Evolutionary conservation across 2,329 filamentous ascomycete species (phyloP), one percentile per base, ranked within the genome.

Genomic region (Aschersonia sp.): DNA sequence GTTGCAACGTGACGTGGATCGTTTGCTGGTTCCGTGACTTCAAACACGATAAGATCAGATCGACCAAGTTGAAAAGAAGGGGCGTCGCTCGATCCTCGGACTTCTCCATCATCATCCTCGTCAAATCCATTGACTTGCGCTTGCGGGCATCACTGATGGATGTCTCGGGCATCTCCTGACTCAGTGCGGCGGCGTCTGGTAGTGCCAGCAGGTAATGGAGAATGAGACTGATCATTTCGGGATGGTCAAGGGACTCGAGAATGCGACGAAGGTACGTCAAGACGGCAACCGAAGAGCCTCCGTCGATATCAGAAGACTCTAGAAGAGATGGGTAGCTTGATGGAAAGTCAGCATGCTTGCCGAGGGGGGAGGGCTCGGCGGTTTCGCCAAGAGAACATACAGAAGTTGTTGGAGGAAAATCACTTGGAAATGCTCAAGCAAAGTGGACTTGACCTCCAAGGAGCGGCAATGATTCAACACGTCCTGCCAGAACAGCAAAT

Each of bases 401-500:
- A 98, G 69, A 58, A 98, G 70, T 64, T 98, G 92, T 64, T 96
- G 88, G 47, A 98, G 70, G 62, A 98, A 98, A 35, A 98, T 80
- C 55, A 97, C 85, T 61, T 96, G 89, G 59, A 98, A 98, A 65
- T 98, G 92, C 61, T 98, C 92, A 32, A 98, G 74, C 46, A 98
- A 71, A 1, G 89, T 96, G 54, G 87, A 87, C 61, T 91, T 92
- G 55, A 98, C 88, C 60, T 97, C 91, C 1, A 82, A 73, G 3
- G 91, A 97, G 57, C 82, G 81, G 68, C 92, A 98, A 65, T 97
- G 91, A 62, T 97, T 92, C 51, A 98, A 71, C 35, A 96, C 89
- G 63, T 98, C 92, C 66, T 98, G 92, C 92, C 92, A 98, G 61
- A 98, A 98, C 5, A 94, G 72, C 45, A 98, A 74, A 60, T 97